Conservation (phyloP, 371 early-diverging fungal genomes). For the Mucor velutinosus region DNA sequence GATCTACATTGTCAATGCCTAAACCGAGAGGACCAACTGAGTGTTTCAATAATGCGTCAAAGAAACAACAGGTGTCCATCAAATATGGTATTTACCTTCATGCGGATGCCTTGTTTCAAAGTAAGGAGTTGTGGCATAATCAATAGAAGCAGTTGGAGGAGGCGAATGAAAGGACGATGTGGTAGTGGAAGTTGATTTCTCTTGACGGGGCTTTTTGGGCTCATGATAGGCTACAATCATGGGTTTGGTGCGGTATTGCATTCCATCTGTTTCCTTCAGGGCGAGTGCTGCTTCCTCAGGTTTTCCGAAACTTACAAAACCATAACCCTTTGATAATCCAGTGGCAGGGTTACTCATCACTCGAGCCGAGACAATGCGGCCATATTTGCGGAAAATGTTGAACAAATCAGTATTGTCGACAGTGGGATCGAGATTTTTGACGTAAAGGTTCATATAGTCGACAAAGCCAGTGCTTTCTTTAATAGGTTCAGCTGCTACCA, state of each 20-base stretch:
- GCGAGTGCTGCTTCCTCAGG: constrained; percentile 44
- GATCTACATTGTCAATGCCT: constrained; percentile 45
- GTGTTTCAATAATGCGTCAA: not conserved
- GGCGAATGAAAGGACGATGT: constrained; percentile 30
- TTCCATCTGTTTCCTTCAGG: constrained; percentile 40
- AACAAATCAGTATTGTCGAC: constrained; percentile 43
- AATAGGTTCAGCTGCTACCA: not conserved
- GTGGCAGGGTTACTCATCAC: constrained; percentile 49
- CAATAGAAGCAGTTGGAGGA: constrained; percentile 30
- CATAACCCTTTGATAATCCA: constrained; percentile 49
- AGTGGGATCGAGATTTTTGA: constrained; percentile 48
- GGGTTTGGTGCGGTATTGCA: constrained; percentile 27
- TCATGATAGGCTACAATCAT: constrained; percentile 50
- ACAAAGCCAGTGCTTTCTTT: constrained; percentile 18
- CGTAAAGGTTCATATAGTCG: constrained; percentile 44
- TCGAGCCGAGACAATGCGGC: constrained; percentile 51
- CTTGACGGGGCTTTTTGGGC: constrained; percentile 44
- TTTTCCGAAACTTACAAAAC: constrained; percentile 48
- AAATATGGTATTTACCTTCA: constrained; percentile 12
- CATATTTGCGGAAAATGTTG: constrained; percentile 43
- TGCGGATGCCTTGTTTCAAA: constrained; percentile 31
- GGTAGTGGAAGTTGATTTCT: constrained; percentile 28
- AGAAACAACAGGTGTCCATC: not conserved
- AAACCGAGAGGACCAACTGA: constrained; percentile 23
- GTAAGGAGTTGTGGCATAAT: constrained; percentile 22